Percentiles rank a stretch among this genome's conserved stretches.
Conservation (phyloP, 2,329 filamentous ascomycete genomes). For the Scedosporium boydii region DNA sequence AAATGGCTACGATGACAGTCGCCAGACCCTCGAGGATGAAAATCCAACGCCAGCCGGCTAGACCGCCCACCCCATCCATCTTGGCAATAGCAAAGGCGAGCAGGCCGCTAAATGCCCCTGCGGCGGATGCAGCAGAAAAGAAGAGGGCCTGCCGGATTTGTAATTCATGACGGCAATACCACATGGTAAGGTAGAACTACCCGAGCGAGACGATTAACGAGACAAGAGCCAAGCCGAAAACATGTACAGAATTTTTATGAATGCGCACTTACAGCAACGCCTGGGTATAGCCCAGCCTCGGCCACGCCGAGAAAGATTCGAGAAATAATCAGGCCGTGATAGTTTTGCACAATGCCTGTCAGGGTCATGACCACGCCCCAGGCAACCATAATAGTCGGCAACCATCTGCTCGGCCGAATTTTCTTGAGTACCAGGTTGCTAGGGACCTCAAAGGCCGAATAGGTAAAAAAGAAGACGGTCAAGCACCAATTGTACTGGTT, state of each 20-base stretch:
- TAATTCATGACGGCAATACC: constrained; percentile 51
- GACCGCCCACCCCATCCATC: constrained; percentile 40
- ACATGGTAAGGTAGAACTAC: constrained; percentile 35
- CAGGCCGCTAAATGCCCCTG: constrained; percentile 53
- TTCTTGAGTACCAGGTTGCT: constrained; percentile 48
- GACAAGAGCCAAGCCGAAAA: too few species aligned
- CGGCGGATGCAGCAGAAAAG: constrained; percentile 45
- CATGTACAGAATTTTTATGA: too few species aligned
- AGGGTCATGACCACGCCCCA: constrained; percentile 39
- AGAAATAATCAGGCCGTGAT: constrained; percentile 35
- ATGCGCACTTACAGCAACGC: constrained; percentile 32
- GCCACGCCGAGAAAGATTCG: constrained; percentile 37
- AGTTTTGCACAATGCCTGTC: constrained; percentile 40
- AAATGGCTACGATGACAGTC: constrained; percentile 34
- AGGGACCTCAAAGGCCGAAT: constrained; percentile 45
- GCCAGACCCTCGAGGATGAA: constrained; percentile 38
- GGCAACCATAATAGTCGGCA: constrained; percentile 42
- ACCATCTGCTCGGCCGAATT: constrained; percentile 40
- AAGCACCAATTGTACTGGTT: constrained; percentile 62
- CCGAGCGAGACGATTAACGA: background rate
- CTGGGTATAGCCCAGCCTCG: constrained; percentile 52
- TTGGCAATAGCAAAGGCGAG: constrained; percentile 50
- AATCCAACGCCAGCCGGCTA: constrained; percentile 58
- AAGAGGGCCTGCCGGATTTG: constrained; percentile 52
- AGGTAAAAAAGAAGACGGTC: constrained; percentile 44